Evolutionary conservation across 495 filamentous ascomycete species (phyloP), one percentile per base, ranked within the genome.

Genomic region (Podospora sp.): DNA sequence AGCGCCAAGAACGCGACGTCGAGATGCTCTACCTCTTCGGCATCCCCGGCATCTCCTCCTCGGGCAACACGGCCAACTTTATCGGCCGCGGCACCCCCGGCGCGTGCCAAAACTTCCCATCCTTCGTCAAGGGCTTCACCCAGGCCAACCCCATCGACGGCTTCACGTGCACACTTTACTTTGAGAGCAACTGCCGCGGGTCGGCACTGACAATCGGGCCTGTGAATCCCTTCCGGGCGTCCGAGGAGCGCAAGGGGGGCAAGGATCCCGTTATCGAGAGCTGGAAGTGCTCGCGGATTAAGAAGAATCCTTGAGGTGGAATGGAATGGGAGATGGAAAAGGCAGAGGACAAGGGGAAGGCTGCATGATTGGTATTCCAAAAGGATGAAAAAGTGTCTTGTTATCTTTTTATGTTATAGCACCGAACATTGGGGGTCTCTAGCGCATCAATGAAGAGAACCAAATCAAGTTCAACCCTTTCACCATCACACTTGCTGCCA

Each of bases 51-150:
- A 50, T 62, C 60, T 50, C n/a, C 33, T 18, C 29, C 35, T 50
- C 36, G 35, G 60, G 60, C 8, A 62, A 62, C 36, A 49, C 18
- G 1, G 60, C 35, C 35, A 62, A 46, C 35, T 62, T 62, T 35
- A 50, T 62, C 35, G 60, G 60, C 20, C 35, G 35, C 60, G 60
- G 60, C 60, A 62, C 60, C 2, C 35, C 35, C 6, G 60, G 60
- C 6, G 9, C 50, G 11, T 62, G 60, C 36, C 60, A 62, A 21
- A 62, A 62, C 60, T 62, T 62, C 60, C 60, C 60, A 6, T 62
- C 60, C 35, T 62, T 62, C 36, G 60, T 62, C 21, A 62, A 62
- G 60, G 60, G 60, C 60, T 62, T 62, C 60, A 50, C 7, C 8
- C 35, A 50, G 20, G 60, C 60, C 60, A 49, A 62, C 35, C 60